A percentile compares a stretch with the other conserved stretches of the same genome.
These are phyloP conservation scores for Naganishia sp. DNA, from an alignment of 1,284 basidiomycete genomes.

Conservation along the genomic window DNA sequence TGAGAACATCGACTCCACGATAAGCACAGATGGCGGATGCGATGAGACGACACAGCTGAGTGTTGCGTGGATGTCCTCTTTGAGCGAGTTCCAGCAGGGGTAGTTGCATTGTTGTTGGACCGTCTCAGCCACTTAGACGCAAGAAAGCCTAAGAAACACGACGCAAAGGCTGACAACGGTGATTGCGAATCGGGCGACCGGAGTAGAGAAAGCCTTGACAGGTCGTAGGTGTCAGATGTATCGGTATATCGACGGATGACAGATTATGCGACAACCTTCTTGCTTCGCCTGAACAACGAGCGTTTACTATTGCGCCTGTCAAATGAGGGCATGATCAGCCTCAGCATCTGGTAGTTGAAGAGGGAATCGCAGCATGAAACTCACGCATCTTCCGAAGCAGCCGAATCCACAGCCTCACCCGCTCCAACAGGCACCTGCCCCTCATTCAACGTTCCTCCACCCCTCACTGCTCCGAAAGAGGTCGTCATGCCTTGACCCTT, in stretches of 20 bases:
- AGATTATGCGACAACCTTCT: conserved; percentile 7
- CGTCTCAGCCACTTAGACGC: too few species aligned
- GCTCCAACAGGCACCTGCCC: conserved; percentile 2
- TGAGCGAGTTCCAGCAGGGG: too few species aligned
- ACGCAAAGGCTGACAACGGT: too few species aligned
- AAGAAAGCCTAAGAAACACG: too few species aligned
- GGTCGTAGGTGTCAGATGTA: neutral
- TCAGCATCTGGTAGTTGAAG: too few species aligned
- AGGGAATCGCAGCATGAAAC: neutral
- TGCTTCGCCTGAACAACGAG: conserved; percentile 7
- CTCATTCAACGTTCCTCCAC: conserved; percentile 9
- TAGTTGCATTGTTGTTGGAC: too few species aligned
- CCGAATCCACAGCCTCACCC: neutral
- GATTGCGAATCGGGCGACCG: too few species aligned
- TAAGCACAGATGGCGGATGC: too few species aligned
- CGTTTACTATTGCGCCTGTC: conserved; percentile 10
- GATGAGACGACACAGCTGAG: too few species aligned
- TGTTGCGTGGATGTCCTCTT: too few species aligned
- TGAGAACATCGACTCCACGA: too few species aligned
- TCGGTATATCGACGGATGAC: neutral
- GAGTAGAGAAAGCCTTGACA: too few species aligned
- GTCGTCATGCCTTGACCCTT: conserved; percentile 16
- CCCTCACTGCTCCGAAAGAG: conserved; percentile 15
- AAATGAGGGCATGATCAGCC: neutral
- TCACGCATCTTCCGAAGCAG: neutral